phyloP scores from a whole-genome alignment of 805 yeast genomes.

The Myxozyma melibiosi region DNA sequence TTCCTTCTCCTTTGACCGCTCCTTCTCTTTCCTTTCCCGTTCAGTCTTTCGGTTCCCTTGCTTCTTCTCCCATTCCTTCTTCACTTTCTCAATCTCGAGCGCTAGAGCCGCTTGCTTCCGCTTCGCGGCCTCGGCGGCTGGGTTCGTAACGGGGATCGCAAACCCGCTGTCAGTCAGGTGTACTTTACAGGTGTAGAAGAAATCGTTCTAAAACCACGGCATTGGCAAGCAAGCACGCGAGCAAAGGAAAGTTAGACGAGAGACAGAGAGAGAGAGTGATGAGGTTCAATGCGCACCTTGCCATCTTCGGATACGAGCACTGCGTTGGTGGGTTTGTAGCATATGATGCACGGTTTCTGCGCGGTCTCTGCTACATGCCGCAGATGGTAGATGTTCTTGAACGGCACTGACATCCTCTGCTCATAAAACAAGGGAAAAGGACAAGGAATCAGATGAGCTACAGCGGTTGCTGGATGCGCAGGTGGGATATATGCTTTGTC shows the following conservation, averaged over 20 bases:
- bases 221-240: no score
- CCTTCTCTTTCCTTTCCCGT: conserved; percentile 28
- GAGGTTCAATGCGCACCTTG: no score
- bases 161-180: conserved; percentile 55
- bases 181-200: conserved; percentile 54
- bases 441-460: no score
- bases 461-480: no score
- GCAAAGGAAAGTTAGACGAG: no score
- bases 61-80: conserved; percentile 41
- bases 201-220: conserved; percentile 50
- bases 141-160: conserved; percentile 48
- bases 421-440: no score
- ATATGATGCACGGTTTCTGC: conserved; percentile 52
- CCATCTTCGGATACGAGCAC: conserved; percentile 54
- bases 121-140: conserved; percentile 44
- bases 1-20: conserved; percentile 28
- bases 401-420: conserved; percentile 34
- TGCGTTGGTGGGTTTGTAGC: conserved; percentile 55
- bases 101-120: conserved; percentile 35
- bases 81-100: conserved; percentile 42
- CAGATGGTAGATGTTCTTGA: conserved; percentile 49
- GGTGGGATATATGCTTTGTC: no score
- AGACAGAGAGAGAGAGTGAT: no score
- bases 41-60: conserved; percentile 31
- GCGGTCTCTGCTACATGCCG: conserved; percentile 52